Conservation (phyloP, 2,329 filamentous ascomycete genomes). For the Cercospora zeae-maydis region DNA sequence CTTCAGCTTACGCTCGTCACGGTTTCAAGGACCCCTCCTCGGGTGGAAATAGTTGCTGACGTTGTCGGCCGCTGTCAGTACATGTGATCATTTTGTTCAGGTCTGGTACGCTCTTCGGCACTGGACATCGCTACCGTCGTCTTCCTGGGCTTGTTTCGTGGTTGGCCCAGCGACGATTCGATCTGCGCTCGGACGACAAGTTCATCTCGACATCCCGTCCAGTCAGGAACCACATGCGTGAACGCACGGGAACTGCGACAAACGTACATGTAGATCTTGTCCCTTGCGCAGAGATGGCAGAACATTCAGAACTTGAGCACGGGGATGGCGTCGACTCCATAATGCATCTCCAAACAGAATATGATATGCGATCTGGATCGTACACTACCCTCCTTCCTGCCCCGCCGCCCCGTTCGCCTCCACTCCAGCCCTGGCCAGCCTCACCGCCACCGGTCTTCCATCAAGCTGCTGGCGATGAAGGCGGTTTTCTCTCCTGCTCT, state of each 20-base stretch:
- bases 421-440: not conserved
- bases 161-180: conserved; percentile 1
- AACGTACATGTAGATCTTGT: not conserved
- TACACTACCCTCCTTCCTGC: not conserved
- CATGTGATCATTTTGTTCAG: not conserved
- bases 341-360: not conserved
- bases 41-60: not conserved
- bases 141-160: not conserved
- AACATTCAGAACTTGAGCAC: not conserved
- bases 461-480: not conserved
- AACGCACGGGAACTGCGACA: not conserved
- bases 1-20: not conserved
- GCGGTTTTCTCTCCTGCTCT: not conserved
- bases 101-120: not conserved
- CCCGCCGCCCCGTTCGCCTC: not conserved
- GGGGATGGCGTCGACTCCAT: not conserved
- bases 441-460: not conserved
- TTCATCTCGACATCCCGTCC: not conserved
- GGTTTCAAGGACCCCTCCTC: not conserved
- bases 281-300: not conserved
- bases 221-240: not conserved
- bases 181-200: conserved; percentile 4
- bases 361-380: not conserved
- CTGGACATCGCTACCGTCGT: not conserved
- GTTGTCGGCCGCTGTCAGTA: not conserved